Evolutionary conservation across 2,329 filamentous ascomycete genomes (phyloP), one percentile per base, ranked within the genome.

Genomic region (Fusarium foetens): DNA sequence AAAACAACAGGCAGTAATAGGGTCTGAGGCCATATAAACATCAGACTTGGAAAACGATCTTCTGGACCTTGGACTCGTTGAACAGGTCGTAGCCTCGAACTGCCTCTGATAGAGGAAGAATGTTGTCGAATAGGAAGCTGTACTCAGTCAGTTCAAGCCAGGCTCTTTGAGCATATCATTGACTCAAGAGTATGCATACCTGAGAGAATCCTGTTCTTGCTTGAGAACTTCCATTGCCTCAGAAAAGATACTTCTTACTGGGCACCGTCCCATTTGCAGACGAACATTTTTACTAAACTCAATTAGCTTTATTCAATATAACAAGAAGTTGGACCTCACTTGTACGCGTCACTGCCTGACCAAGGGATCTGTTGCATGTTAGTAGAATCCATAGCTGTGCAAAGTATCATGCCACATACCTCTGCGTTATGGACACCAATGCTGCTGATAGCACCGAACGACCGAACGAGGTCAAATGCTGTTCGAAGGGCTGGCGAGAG

Each of bases 201-300:
- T 86, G 52, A 94, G 83, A 62, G 89, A 82, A 76, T 92, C 81
- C 74, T 93, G 91, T 60, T 90, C 91, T 79, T 88, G 87, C 74
- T 88, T 88, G 63, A 94, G 80, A 63, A 93, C 81, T 29, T 87
- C 84, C 49, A 94, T 83, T 7, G 92, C 90, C 58, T 91, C 86
- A 14, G 86, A 82, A 72, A 93, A 93, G 59, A 94, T 88, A 25
- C 89, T 91, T 61, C 91, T 86, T 12, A 94, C 92, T 4, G 92
- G 92, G 77, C 92, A 94, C 55, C 93, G 86, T 6, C 93, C 92
- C 90, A 94, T 94, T 79, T 93, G 91, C n/a, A 94, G 75, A 35
- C 87, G 89, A 57, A 94, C 74, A 69, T 94, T 94, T 81, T 94
- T 94, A 45, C 88, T 88, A 73, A 72, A 33, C 1, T 58, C 58